Base-by-base conservation (phyloP, 257 asterid genomes). In the Forsythia viridissima region DNA sequence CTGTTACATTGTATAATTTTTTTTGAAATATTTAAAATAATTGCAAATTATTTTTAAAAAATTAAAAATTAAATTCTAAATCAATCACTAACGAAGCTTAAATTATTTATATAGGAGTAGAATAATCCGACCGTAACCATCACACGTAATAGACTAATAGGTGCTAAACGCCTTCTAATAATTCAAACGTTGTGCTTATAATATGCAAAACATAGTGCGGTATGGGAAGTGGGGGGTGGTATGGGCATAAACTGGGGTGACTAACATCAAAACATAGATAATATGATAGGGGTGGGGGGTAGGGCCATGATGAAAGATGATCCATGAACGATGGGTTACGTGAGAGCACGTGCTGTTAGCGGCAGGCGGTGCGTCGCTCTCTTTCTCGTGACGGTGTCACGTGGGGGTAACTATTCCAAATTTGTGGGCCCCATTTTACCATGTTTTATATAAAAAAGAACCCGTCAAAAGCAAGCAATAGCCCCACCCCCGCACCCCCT, bases 311-410 rank as follows among this genome's bases (percentile, higher is more conserved):
- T 57, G 66, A 57, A 57, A 57, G 6, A 6, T 57, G 66, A 18
- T n/a, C 66, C 34, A n/a, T 57, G 38, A 61, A 63, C 1, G n/a
- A 63, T 18, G 37, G 43, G 69, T 38, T 81, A 76, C 84, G 83
- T 69, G 79, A 76, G 68, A 80, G 86, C 90, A 86, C 90, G 90
- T 86, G 88, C 72, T 70, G 15, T 18, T 30, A 65, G 24, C 37
- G 61, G 80, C 76, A 68, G 80, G 76, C 88, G 85, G 85, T 80
- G 85, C 77, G 85, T 83, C 84, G 71, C 79, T 79, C 72, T 76
- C 84, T 46, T 52, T 76, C 84, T 76, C 76, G 79, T 83, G 86
- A 79, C 63, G 76, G 30, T 76, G 43, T 84, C 90, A 86, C 90
- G 88, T 84, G 88, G 77, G 82, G 21, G 70, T 79, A 65, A 36